Conservation (phyloP, 106 monocot species). For the Chionographis japonica region DNA sequence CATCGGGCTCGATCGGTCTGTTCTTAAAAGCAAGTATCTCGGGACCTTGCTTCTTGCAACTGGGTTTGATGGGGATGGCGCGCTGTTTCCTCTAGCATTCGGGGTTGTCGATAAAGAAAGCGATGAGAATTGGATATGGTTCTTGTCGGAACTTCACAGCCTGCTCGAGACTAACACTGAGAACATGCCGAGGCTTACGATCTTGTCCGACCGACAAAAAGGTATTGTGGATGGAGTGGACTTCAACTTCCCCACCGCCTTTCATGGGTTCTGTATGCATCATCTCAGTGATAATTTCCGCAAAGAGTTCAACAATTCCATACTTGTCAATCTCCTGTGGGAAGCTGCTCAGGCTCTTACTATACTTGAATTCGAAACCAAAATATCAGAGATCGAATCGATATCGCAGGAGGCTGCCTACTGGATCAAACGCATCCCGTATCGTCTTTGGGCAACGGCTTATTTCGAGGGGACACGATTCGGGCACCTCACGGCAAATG, state of each 20-base stretch:
- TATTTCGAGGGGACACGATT: slow-evolving; percentile 89
- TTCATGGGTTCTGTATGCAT: slow-evolving; percentile 96
- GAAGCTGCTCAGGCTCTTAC: slow-evolving; percentile 92
- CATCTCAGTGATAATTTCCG: slow-evolving; percentile 83
- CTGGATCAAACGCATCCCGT: slow-evolving; percentile 82
- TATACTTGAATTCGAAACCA: slow-evolving; percentile 84
- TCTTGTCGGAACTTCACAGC: slow-evolving; percentile 75
- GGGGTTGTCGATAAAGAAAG: slow-evolving; percentile 96
- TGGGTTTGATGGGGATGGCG: slow-evolving; percentile 95
- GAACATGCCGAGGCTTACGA: slow-evolving; percentile 94
- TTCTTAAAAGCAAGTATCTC: slow-evolving; percentile 88
- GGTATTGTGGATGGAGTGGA: slow-evolving; percentile 94
- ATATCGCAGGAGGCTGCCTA: slow-evolving; percentile 80
- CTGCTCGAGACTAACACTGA: slow-evolving; percentile 87
- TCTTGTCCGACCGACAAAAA: slow-evolving; percentile 79
- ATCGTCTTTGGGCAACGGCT: slow-evolving; percentile 90
- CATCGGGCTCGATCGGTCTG: slow-evolving; percentile 89
- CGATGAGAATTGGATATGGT: slow-evolving; percentile 99
- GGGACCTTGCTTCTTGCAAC: slow-evolving; percentile 91
- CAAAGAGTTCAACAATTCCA: slow-evolving; percentile 81
- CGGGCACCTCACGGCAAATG: slow-evolving; percentile 86
- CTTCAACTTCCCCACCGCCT: slow-evolving; percentile 93
- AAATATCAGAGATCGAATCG: slow-evolving; percentile 88
- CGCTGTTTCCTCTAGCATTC: slow-evolving; percentile 92
- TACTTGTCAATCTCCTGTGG: slow-evolving; percentile 82